phyloP scores from a whole-genome alignment of 2,329 filamentous ascomycete species.

The Aspergillus hiratsukae region DNA sequence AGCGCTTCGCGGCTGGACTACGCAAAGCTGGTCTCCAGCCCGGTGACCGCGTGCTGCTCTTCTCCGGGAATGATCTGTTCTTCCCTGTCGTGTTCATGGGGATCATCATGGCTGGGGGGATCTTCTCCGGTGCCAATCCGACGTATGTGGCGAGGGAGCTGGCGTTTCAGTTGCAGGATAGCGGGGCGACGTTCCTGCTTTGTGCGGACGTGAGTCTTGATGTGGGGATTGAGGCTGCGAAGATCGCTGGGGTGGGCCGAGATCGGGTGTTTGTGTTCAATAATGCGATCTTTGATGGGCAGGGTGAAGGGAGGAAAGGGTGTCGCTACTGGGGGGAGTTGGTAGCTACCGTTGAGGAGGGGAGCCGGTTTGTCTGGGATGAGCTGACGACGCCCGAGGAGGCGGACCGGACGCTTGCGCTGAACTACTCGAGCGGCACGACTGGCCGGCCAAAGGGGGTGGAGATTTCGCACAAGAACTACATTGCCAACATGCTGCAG shows the following conservation, averaged over 20 bases:
- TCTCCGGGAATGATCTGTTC: slow-evolving; percentile 68
- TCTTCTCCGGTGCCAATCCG: slow-evolving; percentile 74
- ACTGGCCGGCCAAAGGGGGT: slow-evolving; percentile 83
- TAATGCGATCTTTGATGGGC: slow-evolving; percentile 46
- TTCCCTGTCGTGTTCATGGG: slow-evolving; percentile 68
- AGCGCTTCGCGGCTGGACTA: slow-evolving; percentile 67
- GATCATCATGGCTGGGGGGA: slow-evolving; percentile 69
- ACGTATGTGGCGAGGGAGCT: slow-evolving; percentile 66
- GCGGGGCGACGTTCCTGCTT: slow-evolving; percentile 63
- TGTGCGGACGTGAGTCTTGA: slow-evolving; percentile 54
- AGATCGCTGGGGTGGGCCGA: slow-evolving; percentile 50
- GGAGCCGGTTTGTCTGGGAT: slow-evolving; percentile 59
- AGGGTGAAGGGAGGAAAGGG: slow-evolving; percentile 33
- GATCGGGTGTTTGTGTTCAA: slow-evolving; percentile 64
- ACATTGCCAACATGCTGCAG: slow-evolving; percentile 65
- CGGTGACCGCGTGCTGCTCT: slow-evolving; percentile 69
- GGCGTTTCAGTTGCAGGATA: slow-evolving; percentile 70
- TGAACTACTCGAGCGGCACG: slow-evolving; percentile 73
- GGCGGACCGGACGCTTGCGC: slow-evolving; percentile 45
- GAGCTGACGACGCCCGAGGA: slow-evolving; percentile 38
- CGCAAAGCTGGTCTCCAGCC: slow-evolving; percentile 58
- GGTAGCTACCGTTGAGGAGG: slow-evolving; percentile 49
- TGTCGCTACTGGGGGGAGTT: slow-evolving; percentile 63
- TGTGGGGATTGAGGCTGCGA: slow-evolving; percentile 63
- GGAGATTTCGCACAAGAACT: slow-evolving; percentile 72